Evolutionary conservation across 345 rosid genomes (phyloP).

Genomic region (Salix dunnii): DNA sequence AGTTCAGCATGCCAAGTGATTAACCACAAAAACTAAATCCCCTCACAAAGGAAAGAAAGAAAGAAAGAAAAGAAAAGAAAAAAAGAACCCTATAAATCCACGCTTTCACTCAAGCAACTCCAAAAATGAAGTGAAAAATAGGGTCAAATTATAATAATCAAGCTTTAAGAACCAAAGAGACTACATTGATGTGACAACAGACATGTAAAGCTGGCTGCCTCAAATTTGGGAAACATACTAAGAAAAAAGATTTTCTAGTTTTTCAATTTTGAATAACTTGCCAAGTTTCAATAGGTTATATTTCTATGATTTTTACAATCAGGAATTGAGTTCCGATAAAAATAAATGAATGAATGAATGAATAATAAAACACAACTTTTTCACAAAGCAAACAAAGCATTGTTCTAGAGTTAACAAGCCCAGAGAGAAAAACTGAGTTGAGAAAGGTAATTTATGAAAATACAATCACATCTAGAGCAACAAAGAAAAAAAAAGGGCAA

Average conservation of each 20-base stretch:
- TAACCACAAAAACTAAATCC: not conserved
- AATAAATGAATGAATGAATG: not conserved
- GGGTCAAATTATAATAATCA: not conserved
- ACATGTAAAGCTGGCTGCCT: not conserved
- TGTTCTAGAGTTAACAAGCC: not conserved
- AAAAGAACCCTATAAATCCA: too few species aligned
- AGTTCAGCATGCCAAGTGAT: not conserved
- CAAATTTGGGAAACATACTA: not conserved
- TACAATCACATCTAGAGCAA: not conserved
- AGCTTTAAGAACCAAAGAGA: not conserved
- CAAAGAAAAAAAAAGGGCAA: too few species aligned
- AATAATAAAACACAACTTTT: not conserved
- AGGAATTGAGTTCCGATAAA: not conserved
- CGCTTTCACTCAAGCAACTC: not conserved
- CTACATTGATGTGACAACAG: not conserved
- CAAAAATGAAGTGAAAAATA: not conserved
- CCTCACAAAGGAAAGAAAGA: too few species aligned
- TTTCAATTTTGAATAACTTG: not conserved
- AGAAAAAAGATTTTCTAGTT: not conserved
- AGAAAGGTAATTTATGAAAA: not conserved
- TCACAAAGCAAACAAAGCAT: not conserved
- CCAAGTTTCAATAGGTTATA: not conserved
- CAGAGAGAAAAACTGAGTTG: not conserved
- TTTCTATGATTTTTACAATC: not conserved
- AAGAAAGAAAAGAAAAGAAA: too few species aligned